Base-by-base conservation (phyloP, 2,329 filamentous ascomycete genomes). In the Ilyonectria mors-panacis region DNA sequence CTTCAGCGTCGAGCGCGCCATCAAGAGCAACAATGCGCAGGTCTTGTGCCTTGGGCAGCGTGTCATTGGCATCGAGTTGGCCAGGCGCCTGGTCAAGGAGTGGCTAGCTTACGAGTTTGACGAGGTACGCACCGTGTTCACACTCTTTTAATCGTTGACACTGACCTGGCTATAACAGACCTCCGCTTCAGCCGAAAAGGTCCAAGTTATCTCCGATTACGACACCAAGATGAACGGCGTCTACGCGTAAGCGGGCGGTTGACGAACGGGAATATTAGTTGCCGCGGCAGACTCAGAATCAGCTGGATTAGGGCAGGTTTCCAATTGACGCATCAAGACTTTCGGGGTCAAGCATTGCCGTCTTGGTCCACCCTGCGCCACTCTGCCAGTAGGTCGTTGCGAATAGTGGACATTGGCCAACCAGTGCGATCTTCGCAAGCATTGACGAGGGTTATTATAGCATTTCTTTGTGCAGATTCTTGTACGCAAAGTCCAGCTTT, bases 41-140 rank as follows among this genome's bases (percentile, higher is more conserved):
- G 93, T 96, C 42, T 83, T 97, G 68, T 96, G 94, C 79, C 91
- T 97, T 86, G 94, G 94, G 1, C 92, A 96, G 87, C 84, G 94
- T 28, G 94, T 97, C 0, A 88, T 97, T 53, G 94, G 94, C 0
- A 80, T 95, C 59, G 94, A 97, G 83, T 81, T 97, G 50, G 94
- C 94, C 55, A 88, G 93, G 75, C 85, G 93, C 76, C 79, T 97
- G 73, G 93, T 90, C 0, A 90, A 87, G 78, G 94, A 96, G 85
- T 97, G 93, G 93, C 79, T 96, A 47, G 91, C 89, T 26, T 95
- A 96, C 81, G 85, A 89, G 65, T 96, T 96, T 81, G 93, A 97
- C 80, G 83, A 86, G 55, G 65, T 67, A 50, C 58, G 92, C 92
- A 65, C 47, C 35, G 19, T n/a, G 26, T 28, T 15, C 12, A 23